Base-by-base conservation (phyloP, 306 rosid genomes). In the Prunus fruticosa region DNA sequence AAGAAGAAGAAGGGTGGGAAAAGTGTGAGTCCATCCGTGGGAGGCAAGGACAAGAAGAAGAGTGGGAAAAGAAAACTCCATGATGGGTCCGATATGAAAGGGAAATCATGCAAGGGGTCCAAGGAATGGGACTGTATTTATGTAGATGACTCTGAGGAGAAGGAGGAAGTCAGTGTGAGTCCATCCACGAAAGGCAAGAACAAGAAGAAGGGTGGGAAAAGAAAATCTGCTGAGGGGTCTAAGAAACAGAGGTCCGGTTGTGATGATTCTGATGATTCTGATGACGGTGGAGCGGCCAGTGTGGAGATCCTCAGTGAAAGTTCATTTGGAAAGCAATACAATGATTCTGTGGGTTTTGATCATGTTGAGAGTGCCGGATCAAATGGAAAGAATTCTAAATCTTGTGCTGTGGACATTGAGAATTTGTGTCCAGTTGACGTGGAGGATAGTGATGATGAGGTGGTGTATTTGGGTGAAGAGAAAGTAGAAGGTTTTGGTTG, bases 361-460 rank as follows among this genome's bases (percentile, higher is more conserved):
- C 6, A 10, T 22, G 30, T 10, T 20, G 30, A 57, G 8, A 57
- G 64, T 57, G 64, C 32, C 11, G 64, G 30, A 57, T 57, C 28
- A 4, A 57, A 57, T 22, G 64, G 32, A 2, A 57, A 57, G 12
- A 57, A 23, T 3, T 57, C 30, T 3, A 12, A 57, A 56, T 56
- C 20, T 3, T 28, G 64, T 1, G 61, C 30, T 14, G 27, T 62
- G 68, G 68, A 60, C 38, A 14, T 14, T 46, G 38, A 25, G 34
- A 47, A 64, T 47, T 68, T 8, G 51, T 67, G 41, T 43, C 4
- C 9, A 50, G 16, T 73, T 28, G 61, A 27, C 61, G 18, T 69
- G 46, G 71, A 52, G 11, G 75, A 73, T 45, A 62, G 71, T 41
- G 73, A 65, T 18, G 54, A 71, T 20, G 83, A 74, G 2, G 75